Conservation (phyloP, 495 filamentous ascomycete species). For the Xylaria castorea region DNA sequence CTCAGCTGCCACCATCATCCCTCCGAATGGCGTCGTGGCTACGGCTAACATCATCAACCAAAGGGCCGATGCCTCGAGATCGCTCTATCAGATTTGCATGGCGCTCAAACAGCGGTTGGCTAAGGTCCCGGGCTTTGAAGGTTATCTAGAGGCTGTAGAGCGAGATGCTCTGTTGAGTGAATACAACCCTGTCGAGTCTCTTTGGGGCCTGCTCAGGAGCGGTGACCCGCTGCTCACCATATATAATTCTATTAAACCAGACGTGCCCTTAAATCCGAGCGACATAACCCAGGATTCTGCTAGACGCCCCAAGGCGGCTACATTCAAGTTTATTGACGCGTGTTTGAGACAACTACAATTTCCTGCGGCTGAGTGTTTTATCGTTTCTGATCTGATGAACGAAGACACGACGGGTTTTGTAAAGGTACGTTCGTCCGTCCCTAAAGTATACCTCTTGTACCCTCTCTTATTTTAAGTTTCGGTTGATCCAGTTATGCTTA, state of each 20-base stretch:
- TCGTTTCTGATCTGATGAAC: slow-evolving; percentile 89
- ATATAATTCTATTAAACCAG: slow-evolving; percentile 82
- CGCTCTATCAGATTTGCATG: slow-evolving; percentile 94
- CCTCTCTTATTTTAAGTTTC: background rate
- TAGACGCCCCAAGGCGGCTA: slow-evolving; percentile 68
- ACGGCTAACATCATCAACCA: slow-evolving; percentile 95
- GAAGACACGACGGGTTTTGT: slow-evolving; percentile 97
- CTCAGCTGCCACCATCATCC: slow-evolving; percentile 47
- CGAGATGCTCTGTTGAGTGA: slow-evolving; percentile 51
- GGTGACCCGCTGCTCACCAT: slow-evolving; percentile 87
- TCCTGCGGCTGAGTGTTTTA: slow-evolving; percentile 81
- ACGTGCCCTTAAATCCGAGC: slow-evolving; percentile 66
- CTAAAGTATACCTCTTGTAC: background rate
- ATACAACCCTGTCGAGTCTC: slow-evolving; percentile 82
- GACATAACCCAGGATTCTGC: slow-evolving; percentile 58
- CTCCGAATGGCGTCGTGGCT: slow-evolving; percentile 65
- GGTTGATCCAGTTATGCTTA: slow-evolving; percentile 28
- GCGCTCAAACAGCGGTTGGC: slow-evolving; percentile 78
- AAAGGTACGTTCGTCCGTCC: slow-evolving; percentile 64
- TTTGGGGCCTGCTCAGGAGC: slow-evolving; percentile 87
- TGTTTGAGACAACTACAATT: slow-evolving; percentile 73
- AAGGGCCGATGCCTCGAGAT: slow-evolving; percentile 82
- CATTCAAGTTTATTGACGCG: slow-evolving; percentile 63
- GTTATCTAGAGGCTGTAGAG: slow-evolving; percentile 70
- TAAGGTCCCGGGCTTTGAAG: slow-evolving; percentile 82